A percentile compares a stretch with the other conserved stretches of the same genome.
phyloP scores from a whole-genome alignment of 306 rosid genomes.

The Dicorynia guianensis region DNA sequence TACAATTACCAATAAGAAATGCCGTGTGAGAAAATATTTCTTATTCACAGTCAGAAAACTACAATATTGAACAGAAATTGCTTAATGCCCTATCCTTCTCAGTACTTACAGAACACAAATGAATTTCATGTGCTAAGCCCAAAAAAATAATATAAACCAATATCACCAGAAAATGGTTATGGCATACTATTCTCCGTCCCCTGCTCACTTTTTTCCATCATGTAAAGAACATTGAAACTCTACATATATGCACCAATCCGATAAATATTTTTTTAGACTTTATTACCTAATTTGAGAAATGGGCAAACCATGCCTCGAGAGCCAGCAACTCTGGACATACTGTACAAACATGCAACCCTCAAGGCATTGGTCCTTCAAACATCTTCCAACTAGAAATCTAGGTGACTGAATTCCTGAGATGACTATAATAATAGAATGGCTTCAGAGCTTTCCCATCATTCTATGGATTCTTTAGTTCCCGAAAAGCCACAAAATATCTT shows the following conservation, averaged over 20 bases:
- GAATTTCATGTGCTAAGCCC: constrained; percentile 25
- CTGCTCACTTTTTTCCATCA: constrained; percentile 36
- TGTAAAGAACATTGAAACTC: constrained; percentile 33
- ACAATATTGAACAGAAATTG: constrained; percentile 24
- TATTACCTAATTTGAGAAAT: constrained; percentile 21
- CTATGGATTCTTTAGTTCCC: too few relatives aligned
- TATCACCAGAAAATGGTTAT: constrained; percentile 38
- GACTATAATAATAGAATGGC: constrained; percentile 2
- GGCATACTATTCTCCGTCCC: constrained; percentile 32
- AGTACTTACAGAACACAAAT: constrained; percentile 39
- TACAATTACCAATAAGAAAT: background rate
- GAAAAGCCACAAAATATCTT: background rate
- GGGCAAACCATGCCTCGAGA: constrained; percentile 31
- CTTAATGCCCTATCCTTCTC: constrained; percentile 45
- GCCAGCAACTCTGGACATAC: constrained; percentile 27
- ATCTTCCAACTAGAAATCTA: constrained; percentile 28
- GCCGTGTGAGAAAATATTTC: constrained; percentile 27
- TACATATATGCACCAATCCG: constrained; percentile 18
- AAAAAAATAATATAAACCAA: background rate
- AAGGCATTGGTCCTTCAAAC: background rate
- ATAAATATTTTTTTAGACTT: constrained; percentile 5
- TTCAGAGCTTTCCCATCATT: background rate
- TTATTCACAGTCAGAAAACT: constrained; percentile 27
- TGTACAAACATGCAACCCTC: background rate
- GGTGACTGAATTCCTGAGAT: background rate